Evolutionary conservation across 306 rosid genomes (phyloP).

Genomic region (Rosa persica): DNA sequence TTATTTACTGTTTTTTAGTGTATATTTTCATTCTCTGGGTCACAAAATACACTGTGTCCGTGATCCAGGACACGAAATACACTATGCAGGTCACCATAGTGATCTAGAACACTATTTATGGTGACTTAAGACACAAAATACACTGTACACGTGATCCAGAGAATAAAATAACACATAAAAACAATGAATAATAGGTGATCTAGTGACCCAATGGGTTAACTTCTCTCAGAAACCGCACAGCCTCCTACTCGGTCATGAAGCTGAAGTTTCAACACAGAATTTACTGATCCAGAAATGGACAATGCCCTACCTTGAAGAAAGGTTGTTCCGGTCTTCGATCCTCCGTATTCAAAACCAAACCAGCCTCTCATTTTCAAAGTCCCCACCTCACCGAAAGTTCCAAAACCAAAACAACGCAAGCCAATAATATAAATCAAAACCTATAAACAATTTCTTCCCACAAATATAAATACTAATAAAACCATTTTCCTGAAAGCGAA

Average conservation of each 20-base stretch:
- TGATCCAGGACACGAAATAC: no score
- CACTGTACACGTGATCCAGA: no score
- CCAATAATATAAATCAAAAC: neutral
- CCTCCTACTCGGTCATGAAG: neutral
- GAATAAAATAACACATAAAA: no score
- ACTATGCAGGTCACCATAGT: no score
- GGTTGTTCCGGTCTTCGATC: neutral
- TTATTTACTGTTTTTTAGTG: no score
- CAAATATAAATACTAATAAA: neutral
- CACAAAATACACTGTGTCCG: no score
- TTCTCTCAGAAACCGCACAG: neutral
- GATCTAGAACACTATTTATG: no score
- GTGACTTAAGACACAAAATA: no score
- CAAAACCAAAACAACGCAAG: conserved; percentile 24
- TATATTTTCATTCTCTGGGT: no score
- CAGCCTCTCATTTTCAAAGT: conserved; percentile 22
- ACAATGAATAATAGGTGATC: no score
- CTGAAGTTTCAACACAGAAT: neutral
- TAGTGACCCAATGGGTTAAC: no score
- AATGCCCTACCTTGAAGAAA: neutral
- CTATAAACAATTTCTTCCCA: conserved; percentile 11
- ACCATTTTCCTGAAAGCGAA: conserved; percentile 1
- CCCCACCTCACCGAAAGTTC: neutral
- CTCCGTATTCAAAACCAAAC: conserved; percentile 4
- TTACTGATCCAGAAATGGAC: neutral